Evolutionary conservation across 2,329 filamentous ascomycete species (phyloP).

Genomic region (Xylariaceae sp.): DNA sequence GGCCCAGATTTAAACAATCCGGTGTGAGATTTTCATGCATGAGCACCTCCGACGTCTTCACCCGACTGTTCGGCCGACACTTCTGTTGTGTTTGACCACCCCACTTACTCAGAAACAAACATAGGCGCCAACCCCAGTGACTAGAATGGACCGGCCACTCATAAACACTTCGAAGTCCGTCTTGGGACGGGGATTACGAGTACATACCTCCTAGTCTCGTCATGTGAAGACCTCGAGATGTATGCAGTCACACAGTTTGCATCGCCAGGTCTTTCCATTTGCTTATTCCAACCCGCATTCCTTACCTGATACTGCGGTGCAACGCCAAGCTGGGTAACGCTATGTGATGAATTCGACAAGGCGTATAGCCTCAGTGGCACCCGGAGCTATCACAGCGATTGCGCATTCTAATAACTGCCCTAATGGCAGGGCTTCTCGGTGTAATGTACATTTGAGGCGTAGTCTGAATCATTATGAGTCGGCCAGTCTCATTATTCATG

Average conservation of each 20-base stretch:
- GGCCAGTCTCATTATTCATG: constrained; percentile 3
- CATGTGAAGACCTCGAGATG: constrained; percentile 19
- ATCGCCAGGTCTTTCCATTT: constrained; percentile 22
- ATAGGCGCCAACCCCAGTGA: background rate
- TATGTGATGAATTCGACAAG: constrained; percentile 12
- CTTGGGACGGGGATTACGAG: background rate
- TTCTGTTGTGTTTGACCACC: background rate
- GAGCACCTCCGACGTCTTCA: background rate
- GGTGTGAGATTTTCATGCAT: constrained; percentile 30
- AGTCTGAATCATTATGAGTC: background rate
- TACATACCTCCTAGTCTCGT: constrained; percentile 6
- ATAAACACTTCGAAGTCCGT: constrained; percentile 6
- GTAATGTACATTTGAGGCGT: no score
- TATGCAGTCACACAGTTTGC: constrained; percentile 23
- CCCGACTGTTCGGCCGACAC: background rate
- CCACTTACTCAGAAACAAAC: background rate
- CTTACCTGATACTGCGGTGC: constrained; percentile 13
- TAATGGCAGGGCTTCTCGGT: background rate
- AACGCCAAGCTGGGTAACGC: constrained; percentile 10
- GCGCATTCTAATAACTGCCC: background rate
- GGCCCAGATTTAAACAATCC: constrained; percentile 25
- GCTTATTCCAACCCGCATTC: constrained; percentile 10
- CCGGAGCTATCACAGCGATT: no score
- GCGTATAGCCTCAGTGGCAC: background rate
- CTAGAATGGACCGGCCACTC: background rate